Base-by-base conservation (phyloP, 177 flowering plant species). In the Vitis hybrid region DNA sequence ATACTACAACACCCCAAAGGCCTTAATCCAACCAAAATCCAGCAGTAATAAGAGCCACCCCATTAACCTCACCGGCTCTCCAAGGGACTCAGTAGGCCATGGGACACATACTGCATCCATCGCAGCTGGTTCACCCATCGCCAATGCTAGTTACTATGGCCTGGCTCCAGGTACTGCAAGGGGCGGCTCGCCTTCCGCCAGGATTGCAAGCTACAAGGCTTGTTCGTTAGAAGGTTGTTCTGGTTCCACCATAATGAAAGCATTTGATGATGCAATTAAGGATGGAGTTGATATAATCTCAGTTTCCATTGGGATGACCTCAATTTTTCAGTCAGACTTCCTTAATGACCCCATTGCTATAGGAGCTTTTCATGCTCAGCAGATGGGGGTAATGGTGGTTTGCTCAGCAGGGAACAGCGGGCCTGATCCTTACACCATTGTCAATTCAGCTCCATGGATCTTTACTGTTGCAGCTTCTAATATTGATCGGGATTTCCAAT, bases 241-340 rank as follows among this genome's bases (percentile, higher is more conserved):
- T 48, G 89, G 91, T 6, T 78, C 94, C 19, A 74, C 80, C 71
- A 79, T 91, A 8, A 68, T 93, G 32, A 87, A 89, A 66, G 94
- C 94, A 6, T 80, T 93, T 3, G 92, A 93, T 63, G 94, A 91
- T 72, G 92, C 98, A 0, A 69, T 93, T 12, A 81, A 72, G 48
- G 94, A 93, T 69, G 98, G 98, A 4, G 94, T 93, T 46, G 94
- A 93, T 48, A 78, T 93, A 4, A 84, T 93, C 70, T 93, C 98
- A 1, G 81, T 93, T 11, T 93, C 97, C 2, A 72, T 92, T 14
- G 98, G 96, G 51, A 77, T 81, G 64, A 81, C 70, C 78, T 72
- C 91, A 0, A 24, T 85, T 0, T 76, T 89, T 27, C 88, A 89
- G 65, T 61, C 88, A 0, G 93, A 88, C 79, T 86, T 75, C 63